Conservation (phyloP, 2,329 filamentous ascomycete genomes). For the Penicillium sp. region DNA sequence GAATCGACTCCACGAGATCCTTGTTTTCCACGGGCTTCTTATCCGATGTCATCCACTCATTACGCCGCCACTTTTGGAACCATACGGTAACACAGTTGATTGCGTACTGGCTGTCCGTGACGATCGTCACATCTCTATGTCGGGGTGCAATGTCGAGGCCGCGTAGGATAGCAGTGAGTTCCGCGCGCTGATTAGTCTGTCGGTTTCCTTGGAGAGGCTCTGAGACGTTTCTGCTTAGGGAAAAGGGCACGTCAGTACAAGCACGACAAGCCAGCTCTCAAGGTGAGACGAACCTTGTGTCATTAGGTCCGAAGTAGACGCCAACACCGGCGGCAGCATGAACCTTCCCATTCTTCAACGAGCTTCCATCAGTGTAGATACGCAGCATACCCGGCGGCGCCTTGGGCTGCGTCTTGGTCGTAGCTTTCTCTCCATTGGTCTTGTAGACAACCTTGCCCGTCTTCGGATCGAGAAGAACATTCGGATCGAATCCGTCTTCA, state of each 20-base stretch:
- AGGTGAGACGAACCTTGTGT: conserved; percentile 54
- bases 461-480: conserved; percentile 58
- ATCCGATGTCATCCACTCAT: conserved; percentile 76
- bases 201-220: conserved; percentile 73
- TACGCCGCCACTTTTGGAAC: conserved; percentile 76
- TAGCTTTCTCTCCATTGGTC: conserved; percentile 54
- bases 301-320: conserved; percentile 67
- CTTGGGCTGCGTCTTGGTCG: conserved; percentile 50
- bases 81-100: conserved; percentile 89
- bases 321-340: conserved; percentile 65
- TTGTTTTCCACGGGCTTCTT: conserved; percentile 81
- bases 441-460: conserved; percentile 63
- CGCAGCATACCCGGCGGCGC: conserved; percentile 57
- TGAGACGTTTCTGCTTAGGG: conserved; percentile 66
- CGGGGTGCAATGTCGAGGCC: conserved; percentile 77
- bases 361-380: conserved; percentile 69
- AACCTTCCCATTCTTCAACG: conserved; percentile 61
- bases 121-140: conserved; percentile 73
- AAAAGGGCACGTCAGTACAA: conserved; percentile 27
- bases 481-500: conserved; percentile 66
- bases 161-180: conserved; percentile 84
- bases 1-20: conserved; percentile 77
- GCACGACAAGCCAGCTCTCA: not conserved
- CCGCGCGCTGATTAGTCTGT: conserved; percentile 97
- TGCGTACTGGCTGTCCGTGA: conserved; percentile 87